These are phyloP conservation scores for Alternaria atra DNA, from an alignment of 2,329 filamentous ascomycete species.

Conservation along the genomic window DNA sequence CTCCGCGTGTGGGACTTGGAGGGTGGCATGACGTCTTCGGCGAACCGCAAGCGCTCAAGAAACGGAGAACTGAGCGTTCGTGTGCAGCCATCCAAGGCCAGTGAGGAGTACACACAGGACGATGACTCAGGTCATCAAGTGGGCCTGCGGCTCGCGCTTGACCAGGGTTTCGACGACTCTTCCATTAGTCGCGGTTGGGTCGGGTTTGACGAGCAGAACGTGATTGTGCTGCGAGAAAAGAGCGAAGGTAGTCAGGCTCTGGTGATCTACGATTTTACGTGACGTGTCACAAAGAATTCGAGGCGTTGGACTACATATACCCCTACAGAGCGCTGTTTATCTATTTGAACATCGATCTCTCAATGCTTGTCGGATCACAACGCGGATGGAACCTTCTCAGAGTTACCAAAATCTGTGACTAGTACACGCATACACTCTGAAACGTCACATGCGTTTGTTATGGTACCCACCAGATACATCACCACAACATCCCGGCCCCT, in stretches of 20 bases:
- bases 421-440: not conserved
- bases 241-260: conserved; percentile 74
- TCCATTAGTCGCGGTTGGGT: conserved; percentile 70
- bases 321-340: not conserved
- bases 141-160: conserved; percentile 48
- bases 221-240: conserved; percentile 83
- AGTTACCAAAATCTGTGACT: not conserved
- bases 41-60: conserved; percentile 52
- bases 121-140: conserved; percentile 36
- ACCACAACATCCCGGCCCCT: not conserved
- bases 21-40: conserved; percentile 65
- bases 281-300: not conserved
- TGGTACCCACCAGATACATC: not conserved
- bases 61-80: conserved; percentile 63
- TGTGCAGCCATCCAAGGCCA: conserved; percentile 55
- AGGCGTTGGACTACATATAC: not conserved
- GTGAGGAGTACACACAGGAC: conserved; percentile 25
- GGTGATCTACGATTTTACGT: conserved; percentile 89
- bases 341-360: not conserved
- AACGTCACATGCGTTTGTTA: not conserved
- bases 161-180: conserved; percentile 51
- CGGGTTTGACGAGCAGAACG: conserved; percentile 89
- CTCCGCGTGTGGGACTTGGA: conserved; percentile 88
- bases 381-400: not conserved
- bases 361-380: not conserved